A percentile compares a stretch with the other conserved stretches of the same genome.
Conservation (phyloP, 305 asterid genomes). For the Rubia occidens region DNA sequence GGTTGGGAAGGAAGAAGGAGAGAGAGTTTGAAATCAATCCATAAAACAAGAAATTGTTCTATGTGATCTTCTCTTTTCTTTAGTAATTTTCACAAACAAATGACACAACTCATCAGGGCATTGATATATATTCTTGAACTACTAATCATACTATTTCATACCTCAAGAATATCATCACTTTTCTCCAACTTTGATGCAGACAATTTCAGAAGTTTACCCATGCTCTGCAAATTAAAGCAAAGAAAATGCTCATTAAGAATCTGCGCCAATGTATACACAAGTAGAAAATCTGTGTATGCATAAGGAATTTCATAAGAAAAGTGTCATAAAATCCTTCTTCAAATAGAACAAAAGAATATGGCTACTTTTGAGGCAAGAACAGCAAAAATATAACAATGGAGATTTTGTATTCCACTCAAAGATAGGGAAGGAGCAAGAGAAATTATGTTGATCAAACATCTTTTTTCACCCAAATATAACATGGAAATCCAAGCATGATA, state of each 20-base stretch:
- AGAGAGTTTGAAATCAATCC: not conserved
- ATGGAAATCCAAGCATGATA: too few species aligned
- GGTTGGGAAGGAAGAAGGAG: not conserved
- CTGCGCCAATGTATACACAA: not conserved
- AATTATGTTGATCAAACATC: too few species aligned
- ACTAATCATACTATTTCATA: conserved; percentile 30
- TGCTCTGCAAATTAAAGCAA: conserved; percentile 43
- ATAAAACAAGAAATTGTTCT: not conserved
- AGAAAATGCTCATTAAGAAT: conserved; percentile 1
- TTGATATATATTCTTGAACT: not conserved
- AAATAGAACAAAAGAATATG: not conserved
- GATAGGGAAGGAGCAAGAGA: not conserved
- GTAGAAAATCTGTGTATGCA: not conserved
- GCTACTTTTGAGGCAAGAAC: not conserved
- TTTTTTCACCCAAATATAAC: not conserved
- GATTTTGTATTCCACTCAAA: not conserved
- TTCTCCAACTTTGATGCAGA: conserved; percentile 49
- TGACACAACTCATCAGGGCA: not conserved
- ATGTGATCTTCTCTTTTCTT: not conserved
- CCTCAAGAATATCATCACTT: conserved; percentile 46
- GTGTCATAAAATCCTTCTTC: not conserved
- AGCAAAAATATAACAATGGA: not conserved
- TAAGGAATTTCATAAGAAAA: not conserved
- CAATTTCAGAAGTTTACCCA: conserved; percentile 57
- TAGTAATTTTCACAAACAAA: not conserved